Percentiles rank a stretch among this genome's conserved stretches.
These are phyloP conservation scores for Viola odorata DNA, from an alignment of 345 rosid genomes.

Conservation along the genomic window DNA sequence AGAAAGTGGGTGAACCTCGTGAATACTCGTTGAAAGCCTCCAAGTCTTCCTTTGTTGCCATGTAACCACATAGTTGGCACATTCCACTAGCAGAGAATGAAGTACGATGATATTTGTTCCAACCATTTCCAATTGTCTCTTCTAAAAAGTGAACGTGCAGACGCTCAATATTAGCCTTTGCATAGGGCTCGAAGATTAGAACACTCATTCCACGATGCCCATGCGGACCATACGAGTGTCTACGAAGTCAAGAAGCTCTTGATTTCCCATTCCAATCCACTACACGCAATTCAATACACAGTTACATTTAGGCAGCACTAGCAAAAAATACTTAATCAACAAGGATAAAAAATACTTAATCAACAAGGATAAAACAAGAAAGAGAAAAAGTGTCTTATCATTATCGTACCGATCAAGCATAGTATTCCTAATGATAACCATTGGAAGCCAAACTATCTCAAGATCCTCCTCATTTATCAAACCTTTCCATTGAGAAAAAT, in stretches of 20 bases:
- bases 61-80: constrained; percentile 81
- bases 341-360: too few relatives aligned
- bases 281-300: constrained; percentile 20
- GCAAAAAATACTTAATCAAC: too few relatives aligned
- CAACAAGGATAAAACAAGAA: neutral
- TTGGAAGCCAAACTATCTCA: constrained; percentile 93
- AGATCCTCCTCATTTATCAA: constrained; percentile 60
- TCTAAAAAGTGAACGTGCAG: constrained; percentile 62
- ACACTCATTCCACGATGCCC: constrained; percentile 95
- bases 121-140: constrained; percentile 68
- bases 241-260: constrained; percentile 82
- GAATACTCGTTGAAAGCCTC: constrained; percentile 67
- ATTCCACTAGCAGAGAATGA: constrained; percentile 54
- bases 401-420: constrained; percentile 66
- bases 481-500: constrained; percentile 89
- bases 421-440: constrained; percentile 87
- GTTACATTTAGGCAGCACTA: constrained; percentile 13
- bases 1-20: constrained; percentile 45
- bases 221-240: constrained; percentile 91
- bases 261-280: constrained; percentile 98
- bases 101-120: constrained; percentile 43
- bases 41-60: constrained; percentile 72
- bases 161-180: constrained; percentile 71
- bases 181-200: constrained; percentile 69
- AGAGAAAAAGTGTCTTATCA: constrained; percentile 47